Conservation (phyloP, 2,329 filamentous ascomycete genomes). For the Fonsecaea pedrosoi region DNA sequence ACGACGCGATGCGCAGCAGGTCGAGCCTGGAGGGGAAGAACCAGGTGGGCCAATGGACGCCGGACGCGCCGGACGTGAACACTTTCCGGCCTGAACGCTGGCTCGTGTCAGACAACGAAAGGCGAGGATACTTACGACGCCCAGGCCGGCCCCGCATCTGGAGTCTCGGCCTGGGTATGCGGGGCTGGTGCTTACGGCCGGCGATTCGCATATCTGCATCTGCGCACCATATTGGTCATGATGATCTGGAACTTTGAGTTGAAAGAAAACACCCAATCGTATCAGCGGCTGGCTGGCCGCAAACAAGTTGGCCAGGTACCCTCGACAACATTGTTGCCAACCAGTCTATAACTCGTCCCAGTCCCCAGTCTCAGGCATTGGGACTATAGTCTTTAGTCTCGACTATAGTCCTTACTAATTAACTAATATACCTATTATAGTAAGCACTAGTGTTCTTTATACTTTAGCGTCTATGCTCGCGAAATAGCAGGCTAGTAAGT, state of each 20-base stretch:
- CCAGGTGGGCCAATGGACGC: conserved; percentile 38
- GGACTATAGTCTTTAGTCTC: too few species aligned
- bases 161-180: conserved; percentile 47
- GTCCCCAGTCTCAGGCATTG: too few species aligned
- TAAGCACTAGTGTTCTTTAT: too few species aligned
- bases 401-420: too few species aligned
- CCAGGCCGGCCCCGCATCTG: conserved; percentile 42
- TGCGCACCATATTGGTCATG: conserved; percentile 48
- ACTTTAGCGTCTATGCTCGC: too few species aligned
- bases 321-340: background rate
- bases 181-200: conserved; percentile 49
- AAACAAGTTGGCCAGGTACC: conserved; percentile 1
- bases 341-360: too few species aligned
- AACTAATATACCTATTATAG: too few species aligned
- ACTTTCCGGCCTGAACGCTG: conserved; percentile 52
- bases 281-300: conserved; percentile 16
- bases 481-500: too few species aligned
- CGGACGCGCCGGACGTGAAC: conserved; percentile 40
- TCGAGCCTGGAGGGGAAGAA: conserved; percentile 41
- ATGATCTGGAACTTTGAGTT: conserved; percentile 51
- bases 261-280: conserved; percentile 39
- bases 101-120: conserved; percentile 40
- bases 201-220: conserved; percentile 46
- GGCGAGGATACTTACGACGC: conserved; percentile 21
- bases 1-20: conserved; percentile 43